A percentile compares a stretch with the other conserved stretches of the same genome.
These are phyloP conservation scores for Nematocida sp. DNA, from an alignment of 371 early-diverging fungal genomes.

Conservation along the genomic window DNA sequence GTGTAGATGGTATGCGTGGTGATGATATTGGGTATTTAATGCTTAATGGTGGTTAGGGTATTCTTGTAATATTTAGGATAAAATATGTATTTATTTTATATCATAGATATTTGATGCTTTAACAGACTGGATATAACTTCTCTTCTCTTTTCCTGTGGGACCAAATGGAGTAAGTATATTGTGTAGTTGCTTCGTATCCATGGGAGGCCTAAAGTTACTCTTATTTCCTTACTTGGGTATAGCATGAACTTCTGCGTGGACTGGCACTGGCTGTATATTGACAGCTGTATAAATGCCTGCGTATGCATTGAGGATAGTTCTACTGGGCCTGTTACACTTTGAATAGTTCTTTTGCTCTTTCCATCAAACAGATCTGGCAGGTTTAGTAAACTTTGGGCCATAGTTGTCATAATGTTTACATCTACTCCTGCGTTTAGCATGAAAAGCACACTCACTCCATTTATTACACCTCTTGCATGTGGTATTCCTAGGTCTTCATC, in stretches of 20 bases:
- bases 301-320: not conserved
- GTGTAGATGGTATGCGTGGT: no score
- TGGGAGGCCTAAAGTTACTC: not conserved
- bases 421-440: slow-evolving; percentile 7
- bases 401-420: not conserved
- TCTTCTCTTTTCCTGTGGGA: not conserved
- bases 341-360: not conserved
- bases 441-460: not conserved
- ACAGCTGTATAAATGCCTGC: not conserved
- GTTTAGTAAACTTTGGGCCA: not conserved
- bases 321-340: not conserved
- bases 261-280: not conserved
- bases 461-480: not conserved
- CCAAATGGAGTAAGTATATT: slow-evolving; percentile 1
- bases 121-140: not conserved
- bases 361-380: not conserved
- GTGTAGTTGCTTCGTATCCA: slow-evolving; percentile 11
- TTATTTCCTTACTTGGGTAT: not conserved
- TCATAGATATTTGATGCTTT: not conserved
- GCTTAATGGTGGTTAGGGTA: no score
- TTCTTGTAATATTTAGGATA: no score
- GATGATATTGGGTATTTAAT: no score
- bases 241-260: not conserved
- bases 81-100: not conserved
- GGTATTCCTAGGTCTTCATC: not conserved